Evolutionary conservation across 2,329 filamentous ascomycete species (phyloP).

Genomic region (Knufia petricola): DNA sequence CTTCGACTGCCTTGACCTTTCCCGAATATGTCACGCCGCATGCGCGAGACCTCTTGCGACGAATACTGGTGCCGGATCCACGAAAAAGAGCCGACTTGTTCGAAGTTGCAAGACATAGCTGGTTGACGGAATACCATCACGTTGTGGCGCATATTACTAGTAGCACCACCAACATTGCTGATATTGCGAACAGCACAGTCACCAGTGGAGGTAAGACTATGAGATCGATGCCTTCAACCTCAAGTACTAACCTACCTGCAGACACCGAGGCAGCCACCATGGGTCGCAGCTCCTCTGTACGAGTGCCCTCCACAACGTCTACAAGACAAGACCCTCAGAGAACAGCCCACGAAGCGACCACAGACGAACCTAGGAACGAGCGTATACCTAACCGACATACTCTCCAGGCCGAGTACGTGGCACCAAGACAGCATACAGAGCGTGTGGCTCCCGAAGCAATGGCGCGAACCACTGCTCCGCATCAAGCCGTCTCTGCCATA

Average conservation of each 20-base stretch:
- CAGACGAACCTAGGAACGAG: conserved; percentile 1
- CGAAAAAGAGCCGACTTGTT: conserved; percentile 91
- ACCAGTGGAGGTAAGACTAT: conserved; percentile 41
- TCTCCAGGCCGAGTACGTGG: conserved; percentile 95
- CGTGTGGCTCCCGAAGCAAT: conserved; percentile 38
- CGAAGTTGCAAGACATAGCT: conserved; percentile 94
- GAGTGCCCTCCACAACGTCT: conserved; percentile 66
- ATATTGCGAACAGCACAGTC: conserved; percentile 73
- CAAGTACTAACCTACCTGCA: conserved; percentile 16
- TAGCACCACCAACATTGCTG: conserved; percentile 74
- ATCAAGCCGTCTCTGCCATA: conserved; percentile 12
- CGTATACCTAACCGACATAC: conserved; percentile 84
- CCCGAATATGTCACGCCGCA: conserved; percentile 98
- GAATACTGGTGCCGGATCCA: conserved; percentile 91
- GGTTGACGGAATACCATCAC: conserved; percentile 94
- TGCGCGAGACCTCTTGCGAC: conserved; percentile 79
- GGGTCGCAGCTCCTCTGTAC: conserved; percentile 81
- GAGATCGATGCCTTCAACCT: conserved; percentile 5
- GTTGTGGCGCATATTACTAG: conserved; percentile 96
- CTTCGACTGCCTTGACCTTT: conserved; percentile 91
- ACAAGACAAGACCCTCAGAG: conserved; percentile 41
- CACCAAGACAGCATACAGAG: conserved; percentile 75
- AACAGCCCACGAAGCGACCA: conserved; percentile 34
- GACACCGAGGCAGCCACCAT: conserved; percentile 53
- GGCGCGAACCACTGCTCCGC: not conserved